Base-by-base conservation (phyloP, 495 filamentous ascomycete genomes). In the Ascodesmis nigricans region DNA sequence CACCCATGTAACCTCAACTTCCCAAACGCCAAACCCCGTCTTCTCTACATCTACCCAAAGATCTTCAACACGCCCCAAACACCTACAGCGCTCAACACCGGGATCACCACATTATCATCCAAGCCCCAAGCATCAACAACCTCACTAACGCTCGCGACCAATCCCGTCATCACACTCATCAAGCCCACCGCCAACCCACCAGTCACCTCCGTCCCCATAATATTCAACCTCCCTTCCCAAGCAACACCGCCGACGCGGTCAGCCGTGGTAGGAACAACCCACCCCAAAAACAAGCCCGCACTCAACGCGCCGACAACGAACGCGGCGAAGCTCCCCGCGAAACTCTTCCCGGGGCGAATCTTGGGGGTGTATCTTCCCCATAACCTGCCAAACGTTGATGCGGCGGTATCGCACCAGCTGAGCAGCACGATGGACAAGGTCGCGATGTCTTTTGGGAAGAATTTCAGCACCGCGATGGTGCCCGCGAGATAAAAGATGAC, bases 41-140 rank as follows among this genome's bases (percentile, higher is more conserved):
- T n/a, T n/a, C n/a, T n/a, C n/a, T n/a, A n/a, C 28, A 5, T 29
- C 44, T 61, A 75, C 19, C 79, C 77, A 64, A 95, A 93, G 26
- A 83, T 50, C 60, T 83, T 93, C 50, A 95, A 59, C 53, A 97
- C 90, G 0, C 77, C 79, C 77, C 78, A 91, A 31, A 97, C 71
- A 5, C 87, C 84, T 10, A 90, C 51, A 9, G 81, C 80, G 52
- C 79, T 91, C 32, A 97, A 57, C 24, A 91, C 70, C 8, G 87
- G 87, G 54, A 97, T 97, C 22, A 84, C 91, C 39, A 95, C 60
- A 56, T 97, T 97, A 59, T 97, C 87, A 52, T 97, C 87, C 78
- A 78, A 78, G 18, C 78, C 74, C 51, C 77, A 92, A 0, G 91
- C 44, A 58, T 95, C 81, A 35, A 91, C 63, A 19, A 84, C 80